Percentiles rank a stretch among this genome's conserved stretches.
These are phyloP conservation scores for Globisporangium lucens DNA, from an alignment of 352 stramenopile genomes.

Conservation along the genomic window DNA sequence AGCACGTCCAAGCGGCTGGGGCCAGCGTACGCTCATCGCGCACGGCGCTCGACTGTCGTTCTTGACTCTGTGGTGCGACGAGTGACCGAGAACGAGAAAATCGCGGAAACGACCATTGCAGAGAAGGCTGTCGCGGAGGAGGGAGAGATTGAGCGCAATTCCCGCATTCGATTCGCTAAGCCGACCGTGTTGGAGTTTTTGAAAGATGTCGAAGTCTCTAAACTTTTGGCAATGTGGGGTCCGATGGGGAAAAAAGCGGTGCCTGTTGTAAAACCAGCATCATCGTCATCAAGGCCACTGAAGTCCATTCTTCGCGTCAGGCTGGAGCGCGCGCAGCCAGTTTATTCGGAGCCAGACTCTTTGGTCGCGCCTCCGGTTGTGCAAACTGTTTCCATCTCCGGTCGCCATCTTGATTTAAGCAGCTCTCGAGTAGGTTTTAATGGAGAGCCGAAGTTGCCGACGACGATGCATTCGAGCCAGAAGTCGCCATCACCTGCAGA, in stretches of 20 bases:
- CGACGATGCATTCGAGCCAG: neutral
- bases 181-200: constrained; percentile 41
- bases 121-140: constrained; percentile 4
- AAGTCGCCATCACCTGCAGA: neutral
- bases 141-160: neutral
- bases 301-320: constrained; percentile 28
- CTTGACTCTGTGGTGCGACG: constrained; percentile 40
- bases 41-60: constrained; percentile 47
- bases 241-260: neutral
- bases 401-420: constrained; percentile 4
- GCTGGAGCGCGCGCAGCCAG: constrained; percentile 22
- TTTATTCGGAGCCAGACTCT: constrained; percentile 58
- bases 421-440: neutral
- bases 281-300: constrained; percentile 20
- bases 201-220: constrained; percentile 59
- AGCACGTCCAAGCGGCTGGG: constrained; percentile 27
- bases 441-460: neutral
- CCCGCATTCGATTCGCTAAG: constrained; percentile 16
- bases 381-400: constrained; percentile 36
- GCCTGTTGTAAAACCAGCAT: constrained; percentile 4
- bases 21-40: constrained; percentile 36
- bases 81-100: constrained; percentile 19
- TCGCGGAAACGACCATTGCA: neutral
- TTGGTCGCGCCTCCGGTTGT: constrained; percentile 44
- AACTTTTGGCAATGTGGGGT: constrained; percentile 27